A percentile compares a stretch with the other conserved stretches of the same genome.
Evolutionary conservation across 331 rosid species (phyloP).

Genomic region (Pyracantha coccinea): DNA sequence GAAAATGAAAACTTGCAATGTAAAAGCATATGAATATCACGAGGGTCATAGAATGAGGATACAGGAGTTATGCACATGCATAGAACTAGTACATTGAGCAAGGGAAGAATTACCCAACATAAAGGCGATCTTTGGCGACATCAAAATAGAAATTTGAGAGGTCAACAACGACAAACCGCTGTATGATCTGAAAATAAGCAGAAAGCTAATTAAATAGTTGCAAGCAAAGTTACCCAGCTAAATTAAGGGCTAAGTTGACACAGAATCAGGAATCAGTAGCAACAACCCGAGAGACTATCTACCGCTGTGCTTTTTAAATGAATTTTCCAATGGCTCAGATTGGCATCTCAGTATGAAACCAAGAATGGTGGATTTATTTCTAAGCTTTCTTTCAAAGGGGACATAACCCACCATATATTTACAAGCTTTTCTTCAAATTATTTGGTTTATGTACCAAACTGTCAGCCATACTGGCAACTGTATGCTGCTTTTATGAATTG

Average conservation of each 20-base stretch:
- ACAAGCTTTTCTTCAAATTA: neutral
- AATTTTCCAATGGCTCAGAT: neutral
- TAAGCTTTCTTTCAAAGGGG: neutral
- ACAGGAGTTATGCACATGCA: neutral
- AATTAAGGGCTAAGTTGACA: neutral
- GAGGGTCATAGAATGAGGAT: neutral
- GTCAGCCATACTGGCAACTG: neutral
- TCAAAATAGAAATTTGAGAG: constrained; percentile 92
- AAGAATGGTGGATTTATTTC: neutral
- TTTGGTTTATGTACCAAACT: neutral
- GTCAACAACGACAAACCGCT: constrained; percentile 93
- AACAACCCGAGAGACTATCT: neutral
- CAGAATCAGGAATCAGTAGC: neutral
- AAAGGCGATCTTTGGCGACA: constrained; percentile 97
- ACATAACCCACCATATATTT: neutral
- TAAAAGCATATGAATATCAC: neutral
- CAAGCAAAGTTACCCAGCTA: constrained; percentile 6
- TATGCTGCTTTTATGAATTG: neutral
- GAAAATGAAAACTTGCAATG: neutral
- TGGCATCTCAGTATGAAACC: constrained; percentile 1
- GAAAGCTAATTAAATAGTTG: constrained; percentile 8
- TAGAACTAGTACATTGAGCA: constrained; percentile 1
- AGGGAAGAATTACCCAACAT: constrained; percentile 63
- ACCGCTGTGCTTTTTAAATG: neutral
- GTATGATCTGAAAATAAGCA: constrained; percentile 61